A percentile compares a stretch with the other conserved stretches of the same genome.
Evolutionary conservation across 2,329 filamentous ascomycete genomes (phyloP).

Genomic region (Lachnellula willkommii): DNA sequence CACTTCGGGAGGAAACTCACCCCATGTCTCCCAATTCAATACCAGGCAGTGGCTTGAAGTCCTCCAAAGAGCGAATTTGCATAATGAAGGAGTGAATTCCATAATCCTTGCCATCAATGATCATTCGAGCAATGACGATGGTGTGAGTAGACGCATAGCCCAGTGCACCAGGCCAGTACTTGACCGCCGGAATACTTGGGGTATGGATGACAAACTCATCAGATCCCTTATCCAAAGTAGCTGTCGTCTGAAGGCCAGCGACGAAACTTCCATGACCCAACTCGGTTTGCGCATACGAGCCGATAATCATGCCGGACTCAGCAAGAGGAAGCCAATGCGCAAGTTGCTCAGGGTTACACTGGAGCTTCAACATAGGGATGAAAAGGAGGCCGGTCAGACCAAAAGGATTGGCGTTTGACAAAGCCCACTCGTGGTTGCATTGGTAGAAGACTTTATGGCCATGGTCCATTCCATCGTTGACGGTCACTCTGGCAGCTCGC

Average conservation of each 20-base stretch:
- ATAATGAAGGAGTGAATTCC: constrained; percentile 31
- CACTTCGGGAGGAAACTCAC: constrained; percentile 2
- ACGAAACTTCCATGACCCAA: constrained; percentile 32
- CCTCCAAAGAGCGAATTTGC: constrained; percentile 28
- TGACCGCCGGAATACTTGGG: constrained; percentile 26
- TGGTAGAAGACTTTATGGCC: constrained; percentile 6
- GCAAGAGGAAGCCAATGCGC: constrained; percentile 14
- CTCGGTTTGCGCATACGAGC: constrained; percentile 31
- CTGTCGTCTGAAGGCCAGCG: constrained; percentile 31
- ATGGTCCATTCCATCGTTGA: constrained; percentile 8
- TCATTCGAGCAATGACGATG: constrained; percentile 30
- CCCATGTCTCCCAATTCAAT: constrained; percentile 31
- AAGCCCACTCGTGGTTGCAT: neutral
- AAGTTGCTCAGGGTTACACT: constrained; percentile 9
- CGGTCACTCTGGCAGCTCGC: constrained; percentile 6
- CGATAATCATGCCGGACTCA: constrained; percentile 23
- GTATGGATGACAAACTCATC: constrained; percentile 32
- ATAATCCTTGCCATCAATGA: constrained; percentile 25
- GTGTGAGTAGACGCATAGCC: constrained; percentile 29
- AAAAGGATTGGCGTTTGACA: constrained; percentile 12
- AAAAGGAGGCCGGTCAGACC: constrained; percentile 9
- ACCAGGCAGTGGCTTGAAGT: constrained; percentile 23
- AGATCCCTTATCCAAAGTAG: constrained; percentile 26
- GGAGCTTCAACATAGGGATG: constrained; percentile 10
- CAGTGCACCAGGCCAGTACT: constrained; percentile 31